A percentile compares a stretch with the other conserved stretches of the same genome.
Conservation (phyloP, 1,284 basidiomycete species). For the Meira nashicola region DNA sequence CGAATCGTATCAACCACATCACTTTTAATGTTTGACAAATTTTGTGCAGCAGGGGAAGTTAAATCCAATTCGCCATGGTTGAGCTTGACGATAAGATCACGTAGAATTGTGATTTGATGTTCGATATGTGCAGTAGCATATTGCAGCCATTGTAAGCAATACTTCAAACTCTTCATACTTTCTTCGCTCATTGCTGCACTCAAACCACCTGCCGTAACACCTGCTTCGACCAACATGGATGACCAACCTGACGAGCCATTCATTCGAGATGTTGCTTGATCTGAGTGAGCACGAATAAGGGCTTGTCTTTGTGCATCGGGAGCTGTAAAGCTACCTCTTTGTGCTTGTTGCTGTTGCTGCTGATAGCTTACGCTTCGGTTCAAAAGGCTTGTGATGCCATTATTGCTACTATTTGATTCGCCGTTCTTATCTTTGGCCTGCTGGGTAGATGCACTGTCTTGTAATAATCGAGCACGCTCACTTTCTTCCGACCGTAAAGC, state of each 20-base stretch:
- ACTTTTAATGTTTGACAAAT: constrained; percentile 66
- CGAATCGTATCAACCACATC: constrained; percentile 81
- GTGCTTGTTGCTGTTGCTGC: background rate
- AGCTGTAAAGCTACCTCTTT: background rate
- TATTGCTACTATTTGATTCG: too few species aligned
- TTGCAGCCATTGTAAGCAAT: constrained; percentile 80
- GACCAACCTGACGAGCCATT: constrained; percentile 68
- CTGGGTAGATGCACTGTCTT: constrained; percentile 22
- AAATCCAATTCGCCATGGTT: constrained; percentile 43
- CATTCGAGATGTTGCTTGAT: constrained; percentile 44
- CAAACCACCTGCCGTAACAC: constrained; percentile 63
- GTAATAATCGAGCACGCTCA: constrained; percentile 33
- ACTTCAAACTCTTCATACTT: constrained; percentile 77
- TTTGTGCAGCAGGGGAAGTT: constrained; percentile 30
- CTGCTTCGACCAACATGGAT: constrained; percentile 74
- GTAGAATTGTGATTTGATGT: constrained; percentile 74
- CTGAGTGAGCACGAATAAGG: constrained; percentile 10
- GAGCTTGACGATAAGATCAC: constrained; percentile 54
- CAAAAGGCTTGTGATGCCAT: background rate
- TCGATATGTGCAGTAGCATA: constrained; percentile 84
- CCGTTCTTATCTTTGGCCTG: background rate
- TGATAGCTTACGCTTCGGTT: background rate
- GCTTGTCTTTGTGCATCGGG: constrained; percentile 9
- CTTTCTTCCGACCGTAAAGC: constrained; percentile 37
- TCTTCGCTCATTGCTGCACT: constrained; percentile 82